Evolutionary conservation across 768 basidiomycete species (phyloP), one percentile per base, ranked within the genome.

Genomic region (Aureoboletus auriporus): DNA sequence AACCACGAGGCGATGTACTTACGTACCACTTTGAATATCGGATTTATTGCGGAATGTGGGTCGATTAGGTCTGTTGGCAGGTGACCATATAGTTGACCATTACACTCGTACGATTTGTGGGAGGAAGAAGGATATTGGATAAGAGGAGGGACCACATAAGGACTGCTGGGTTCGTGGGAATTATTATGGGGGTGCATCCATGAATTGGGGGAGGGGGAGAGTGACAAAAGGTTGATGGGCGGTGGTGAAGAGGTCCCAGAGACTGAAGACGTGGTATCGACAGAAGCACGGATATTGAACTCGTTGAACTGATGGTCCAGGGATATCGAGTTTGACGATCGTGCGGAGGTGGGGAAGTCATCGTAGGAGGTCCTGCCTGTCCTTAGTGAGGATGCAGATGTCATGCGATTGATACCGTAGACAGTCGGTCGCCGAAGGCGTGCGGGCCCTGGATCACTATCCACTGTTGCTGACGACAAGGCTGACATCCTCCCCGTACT

Each of bases 11-110:
- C 33, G 27, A 27, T 3, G 47, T 2, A 27, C 33, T 48, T 16
- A 81, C 89, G 75, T 71, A 91, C 89, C 74, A 92, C 89, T 79
- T 88, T 85, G 75, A 92, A 92, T 64, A 91, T 90, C 27, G 89
- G 87, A 66, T 92, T 89, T 61, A 90, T 87, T 30, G 75, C 77
- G 39, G 83, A 79, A 62, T 83, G 84, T 33, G 86, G 75, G 13
- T 78, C 79, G 45, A 76, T 68, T 40, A 75, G 75, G 31, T 84
- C 77, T 56, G 79, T 82, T 43, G 84, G 77, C 14, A 84, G 80
- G 58, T 80, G 77, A 40, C 77, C 77, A 54, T 72, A 70, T 35
- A 71, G 57, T 50, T 75, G 74, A 31, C 75, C 75, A 59, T 76
- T 71, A 57, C 75, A 66, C 47, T 85, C 83, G 58, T 73, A 77